Evolutionary conservation across 495 filamentous ascomycete genomes (phyloP).

Genomic region (Penicillium taxi): DNA sequence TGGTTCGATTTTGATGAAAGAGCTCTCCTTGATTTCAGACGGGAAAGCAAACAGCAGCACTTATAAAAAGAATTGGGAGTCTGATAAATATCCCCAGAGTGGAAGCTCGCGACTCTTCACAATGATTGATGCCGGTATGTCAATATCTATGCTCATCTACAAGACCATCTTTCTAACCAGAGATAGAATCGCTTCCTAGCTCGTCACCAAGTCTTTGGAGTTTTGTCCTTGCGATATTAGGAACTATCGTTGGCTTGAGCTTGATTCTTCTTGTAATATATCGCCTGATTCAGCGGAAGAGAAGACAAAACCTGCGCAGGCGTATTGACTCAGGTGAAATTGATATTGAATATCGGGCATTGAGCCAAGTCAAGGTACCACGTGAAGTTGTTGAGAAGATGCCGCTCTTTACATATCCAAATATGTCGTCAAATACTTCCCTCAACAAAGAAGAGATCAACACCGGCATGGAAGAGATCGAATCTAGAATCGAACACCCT

Average conservation of each 20-base stretch:
- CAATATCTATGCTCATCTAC: slow-evolving; percentile 12
- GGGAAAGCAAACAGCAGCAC: slow-evolving; percentile 43
- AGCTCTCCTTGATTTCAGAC: slow-evolving; percentile 68
- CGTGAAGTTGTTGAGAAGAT: slow-evolving; percentile 57
- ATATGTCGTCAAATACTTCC: slow-evolving; percentile 20
- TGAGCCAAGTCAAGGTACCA: slow-evolving; percentile 67
- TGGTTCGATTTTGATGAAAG: slow-evolving; percentile 60
- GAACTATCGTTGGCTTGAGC: slow-evolving; percentile 58
- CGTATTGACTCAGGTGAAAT: slow-evolving; percentile 68
- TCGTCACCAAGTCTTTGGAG: slow-evolving; percentile 66
- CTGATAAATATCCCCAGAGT: slow-evolving; percentile 40
- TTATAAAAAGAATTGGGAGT: neutral
- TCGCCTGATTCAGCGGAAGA: slow-evolving; percentile 62
- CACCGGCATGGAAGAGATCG: slow-evolving; percentile 6
- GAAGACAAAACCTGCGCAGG: slow-evolving; percentile 55
- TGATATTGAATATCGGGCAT: slow-evolving; percentile 70
- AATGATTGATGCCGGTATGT: slow-evolving; percentile 51
- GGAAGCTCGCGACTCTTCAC: slow-evolving; percentile 52
- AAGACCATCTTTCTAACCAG: neutral
- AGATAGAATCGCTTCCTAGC: slow-evolving; percentile 12
- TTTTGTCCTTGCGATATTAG: slow-evolving; percentile 74
- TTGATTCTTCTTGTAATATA: slow-evolving; percentile 58
- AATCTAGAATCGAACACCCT: slow-evolving; percentile 1
- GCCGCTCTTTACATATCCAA: slow-evolving; percentile 65
- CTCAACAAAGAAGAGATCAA: slow-evolving; percentile 5